These are phyloP conservation scores for Musa beccarii DNA, from an alignment of 176 grass and related monocot species.

Conservation along the genomic window DNA sequence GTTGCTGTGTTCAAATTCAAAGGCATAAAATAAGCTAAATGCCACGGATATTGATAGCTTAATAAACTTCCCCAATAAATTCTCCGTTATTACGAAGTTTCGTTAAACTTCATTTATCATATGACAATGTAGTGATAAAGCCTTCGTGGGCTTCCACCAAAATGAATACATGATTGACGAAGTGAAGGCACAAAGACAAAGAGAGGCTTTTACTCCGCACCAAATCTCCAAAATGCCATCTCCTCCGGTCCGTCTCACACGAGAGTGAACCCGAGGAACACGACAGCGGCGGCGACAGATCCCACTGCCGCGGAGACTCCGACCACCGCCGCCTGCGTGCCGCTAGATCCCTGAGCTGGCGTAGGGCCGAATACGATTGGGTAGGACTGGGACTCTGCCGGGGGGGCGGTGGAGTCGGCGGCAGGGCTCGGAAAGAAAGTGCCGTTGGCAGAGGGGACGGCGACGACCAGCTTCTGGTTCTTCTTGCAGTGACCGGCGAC, in stretches of 20 bases:
- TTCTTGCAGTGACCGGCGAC: conserved; percentile 48
- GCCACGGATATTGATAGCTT: too few species aligned
- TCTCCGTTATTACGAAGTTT: too few species aligned
- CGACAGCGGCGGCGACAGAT: not conserved
- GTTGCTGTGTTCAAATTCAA: too few species aligned
- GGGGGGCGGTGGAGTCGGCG: not conserved
- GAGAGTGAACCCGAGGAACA: not conserved
- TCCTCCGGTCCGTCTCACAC: not conserved
- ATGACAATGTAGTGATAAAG: too few species aligned
- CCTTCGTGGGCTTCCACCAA: too few species aligned
- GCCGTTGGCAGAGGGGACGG: conserved; percentile 57
- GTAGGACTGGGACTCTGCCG: not conserved
- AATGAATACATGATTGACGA: too few species aligned
- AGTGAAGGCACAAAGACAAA: too few species aligned
- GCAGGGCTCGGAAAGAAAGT: conserved; percentile 36
- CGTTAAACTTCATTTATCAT: too few species aligned
- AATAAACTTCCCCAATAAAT: too few species aligned
- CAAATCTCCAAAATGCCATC: not conserved
- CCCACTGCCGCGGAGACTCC: not conserved
- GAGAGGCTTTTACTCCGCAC: too few species aligned
- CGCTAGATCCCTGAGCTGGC: not conserved
- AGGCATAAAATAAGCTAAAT: too few species aligned
- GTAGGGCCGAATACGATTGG: conserved; percentile 9
- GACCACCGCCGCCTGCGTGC: not conserved
- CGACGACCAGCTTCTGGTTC: conserved; percentile 64